These are phyloP conservation scores for Linaria vulgaris DNA, from an alignment of 257 asterid genomes.

Conservation along the genomic window DNA sequence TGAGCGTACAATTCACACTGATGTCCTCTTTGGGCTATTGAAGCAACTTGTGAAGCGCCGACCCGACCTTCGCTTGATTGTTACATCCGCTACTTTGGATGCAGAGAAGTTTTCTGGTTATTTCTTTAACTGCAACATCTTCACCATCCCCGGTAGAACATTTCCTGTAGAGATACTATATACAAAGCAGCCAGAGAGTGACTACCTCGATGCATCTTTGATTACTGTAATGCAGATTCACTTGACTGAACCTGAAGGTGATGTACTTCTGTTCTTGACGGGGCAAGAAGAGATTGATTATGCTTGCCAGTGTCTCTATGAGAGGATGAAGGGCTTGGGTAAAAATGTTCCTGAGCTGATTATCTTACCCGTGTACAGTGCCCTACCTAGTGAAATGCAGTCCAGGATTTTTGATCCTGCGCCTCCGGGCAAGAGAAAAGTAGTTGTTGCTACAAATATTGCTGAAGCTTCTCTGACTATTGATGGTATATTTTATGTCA, in stretches of 20 bases:
- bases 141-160: slow-evolving; percentile 94
- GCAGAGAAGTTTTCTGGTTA: slow-evolving; percentile 95
- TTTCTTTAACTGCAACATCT: slow-evolving; percentile 87
- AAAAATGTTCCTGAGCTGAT: slow-evolving; percentile 85
- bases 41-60: slow-evolving; percentile 76
- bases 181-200: slow-evolving; percentile 97
- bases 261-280: slow-evolving; percentile 86
- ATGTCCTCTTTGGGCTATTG: slow-evolving; percentile 78
- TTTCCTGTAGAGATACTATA: slow-evolving; percentile 89
- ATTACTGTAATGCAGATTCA: slow-evolving; percentile 90
- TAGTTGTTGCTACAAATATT: slow-evolving; percentile 91
- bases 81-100: slow-evolving; percentile 92
- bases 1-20: slow-evolving; percentile 84
- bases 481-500: slow-evolving; percentile 89
- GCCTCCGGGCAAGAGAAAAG: slow-evolving; percentile 97
- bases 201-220: slow-evolving; percentile 84
- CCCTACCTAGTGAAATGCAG: slow-evolving; percentile 97
- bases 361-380: slow-evolving; percentile 88
- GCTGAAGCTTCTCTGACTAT: slow-evolving; percentile 96
- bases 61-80: slow-evolving; percentile 87
- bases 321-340: slow-evolving; percentile 90
- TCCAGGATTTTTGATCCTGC: slow-evolving; percentile 92
- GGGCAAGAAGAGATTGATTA: slow-evolving; percentile 99
- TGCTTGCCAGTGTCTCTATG: slow-evolving; percentile 91
- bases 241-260: slow-evolving; percentile 96